phyloP scores from a whole-genome alignment of 352 stramenopile genomes.

The Elongisporangium prolatum region DNA sequence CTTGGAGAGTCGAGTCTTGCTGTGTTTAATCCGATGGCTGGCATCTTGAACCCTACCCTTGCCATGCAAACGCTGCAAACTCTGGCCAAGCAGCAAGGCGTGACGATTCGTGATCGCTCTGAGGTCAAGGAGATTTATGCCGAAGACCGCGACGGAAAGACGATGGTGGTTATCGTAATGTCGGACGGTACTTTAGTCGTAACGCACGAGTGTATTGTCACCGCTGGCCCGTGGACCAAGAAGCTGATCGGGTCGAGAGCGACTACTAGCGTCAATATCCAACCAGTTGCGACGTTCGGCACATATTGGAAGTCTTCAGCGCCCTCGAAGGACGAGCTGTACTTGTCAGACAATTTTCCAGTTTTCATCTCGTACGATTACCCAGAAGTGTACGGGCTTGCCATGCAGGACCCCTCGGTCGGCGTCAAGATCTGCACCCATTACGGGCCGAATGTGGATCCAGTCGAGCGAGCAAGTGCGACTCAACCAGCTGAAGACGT shows the following conservation, averaged over 20 bases:
- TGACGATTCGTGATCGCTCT: slow-evolving; percentile 33
- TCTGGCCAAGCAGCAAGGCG: slow-evolving; percentile 27
- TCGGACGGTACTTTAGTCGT: slow-evolving; percentile 18
- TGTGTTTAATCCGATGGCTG: slow-evolving; percentile 40
- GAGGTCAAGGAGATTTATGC: slow-evolving; percentile 18
- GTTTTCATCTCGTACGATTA: slow-evolving; percentile 66
- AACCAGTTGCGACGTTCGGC: slow-evolving; percentile 59
- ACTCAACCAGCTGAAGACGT: slow-evolving; percentile 21
- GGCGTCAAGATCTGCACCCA: slow-evolving; percentile 80
- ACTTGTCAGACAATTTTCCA: slow-evolving; percentile 40
- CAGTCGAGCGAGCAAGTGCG: slow-evolving; percentile 32
- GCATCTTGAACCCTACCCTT: slow-evolving; percentile 47
- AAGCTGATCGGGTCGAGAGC: slow-evolving; percentile 24
- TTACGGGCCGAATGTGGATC: slow-evolving; percentile 36
- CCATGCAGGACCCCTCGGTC: slow-evolving; percentile 29
- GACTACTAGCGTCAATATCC: slow-evolving; percentile 29
- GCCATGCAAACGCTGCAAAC: slow-evolving; percentile 50
- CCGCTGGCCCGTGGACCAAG: slow-evolving; percentile 48
- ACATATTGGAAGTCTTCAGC: slow-evolving; percentile 48
- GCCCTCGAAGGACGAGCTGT: slow-evolving; percentile 23
- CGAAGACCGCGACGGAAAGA: slow-evolving; percentile 14
- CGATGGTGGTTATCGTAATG: slow-evolving; percentile 24
- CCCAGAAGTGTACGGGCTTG: slow-evolving; percentile 48
- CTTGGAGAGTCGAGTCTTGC: slow-evolving; percentile 30
- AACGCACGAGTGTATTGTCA: slow-evolving; percentile 46